Evolutionary conservation across 345 rosid species (phyloP), one percentile per base, ranked within the genome.

Genomic region (Excoecaria cochinchinensis): DNA sequence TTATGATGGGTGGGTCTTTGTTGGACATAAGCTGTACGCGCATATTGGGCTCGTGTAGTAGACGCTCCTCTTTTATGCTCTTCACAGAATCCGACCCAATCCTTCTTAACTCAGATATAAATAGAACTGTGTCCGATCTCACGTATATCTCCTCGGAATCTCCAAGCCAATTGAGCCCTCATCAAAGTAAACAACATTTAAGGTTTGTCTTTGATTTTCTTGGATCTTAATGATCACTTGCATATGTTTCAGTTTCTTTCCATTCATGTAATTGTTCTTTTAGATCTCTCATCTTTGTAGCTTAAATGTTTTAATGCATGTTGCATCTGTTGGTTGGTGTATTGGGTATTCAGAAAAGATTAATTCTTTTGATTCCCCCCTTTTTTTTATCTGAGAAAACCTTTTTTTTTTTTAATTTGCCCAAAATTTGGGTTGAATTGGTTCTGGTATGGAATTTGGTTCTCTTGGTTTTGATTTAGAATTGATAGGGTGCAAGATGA

Each of bases 281-380:
- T 44, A 56, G 73, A 69, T 69, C 73, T 69, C 61, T 53, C 21
- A 44, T 52, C 14, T 69, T 69, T 50, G 9, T 42, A 65, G 31
- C 31, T 22, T 24, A 0, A 46, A 7, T 25, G 51, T 24, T 22
- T 31, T 31, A 3, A 0, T 59, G 42, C 44, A 17, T 59, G 67
- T 31, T 17, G 44, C 21, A 19, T 57, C 39, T 56, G 17, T 15
- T 22, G 19, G 65, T 44, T 47, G 56, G 47, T 51, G 11, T 47
- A 17, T 24, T 50, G 71, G 53, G 42, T 1, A 31, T 4, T 48
- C 39, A 15, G 38, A 10, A 10, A 6, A 36, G n/a, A 15, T 12
- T 8, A 24, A 13, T 3, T 66, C 19, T 68, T 14, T 25, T 36
- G 25, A 24, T 68, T 48, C 16, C n/a, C 71, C 40, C 17, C 16